A percentile compares a stretch with the other conserved stretches of the same genome.
phyloP scores from a whole-genome alignment of 148 eudicot genomes.

The Pharnaceum exiguum region DNA sequence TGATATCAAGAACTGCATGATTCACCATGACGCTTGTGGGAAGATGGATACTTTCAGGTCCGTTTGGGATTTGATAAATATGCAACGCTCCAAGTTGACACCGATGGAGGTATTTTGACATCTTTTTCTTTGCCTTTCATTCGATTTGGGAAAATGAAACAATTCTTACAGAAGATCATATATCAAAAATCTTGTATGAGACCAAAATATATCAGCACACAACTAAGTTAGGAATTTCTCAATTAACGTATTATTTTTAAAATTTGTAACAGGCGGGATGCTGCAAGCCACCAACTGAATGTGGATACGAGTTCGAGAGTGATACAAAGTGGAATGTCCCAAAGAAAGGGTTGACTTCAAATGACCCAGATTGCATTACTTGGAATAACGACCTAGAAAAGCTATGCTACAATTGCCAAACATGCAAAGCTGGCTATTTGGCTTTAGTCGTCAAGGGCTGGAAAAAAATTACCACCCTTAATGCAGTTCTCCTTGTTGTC shows the following conservation, averaged over 20 bases:
- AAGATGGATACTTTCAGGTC: conserved; percentile 23
- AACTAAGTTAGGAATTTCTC: no score
- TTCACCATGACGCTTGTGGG: conserved; percentile 30
- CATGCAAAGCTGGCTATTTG: conserved; percentile 40
- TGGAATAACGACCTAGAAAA: conserved; percentile 25
- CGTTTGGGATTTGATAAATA: conserved; percentile 22
- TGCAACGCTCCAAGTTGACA: conserved; percentile 20
- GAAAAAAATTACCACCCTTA: conserved; percentile 21
- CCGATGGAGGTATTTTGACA: conserved; percentile 37
- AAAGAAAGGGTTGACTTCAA: conserved; percentile 15
- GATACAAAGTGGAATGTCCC: conserved; percentile 26
- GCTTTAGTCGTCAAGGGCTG: conserved; percentile 29
- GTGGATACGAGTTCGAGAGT: conserved; percentile 29
- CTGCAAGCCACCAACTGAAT: conserved; percentile 36
- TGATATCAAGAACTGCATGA: conserved; percentile 29
- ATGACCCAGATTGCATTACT: conserved; percentile 25
- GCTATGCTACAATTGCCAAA: conserved; percentile 32
- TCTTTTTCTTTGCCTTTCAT: background rate
- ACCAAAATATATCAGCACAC: no score
- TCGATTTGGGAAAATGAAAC: no score
- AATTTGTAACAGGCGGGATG: conserved; percentile 29
- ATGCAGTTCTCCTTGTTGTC: conserved; percentile 18
- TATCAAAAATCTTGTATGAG: no score
- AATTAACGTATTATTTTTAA: no score
- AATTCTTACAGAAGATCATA: no score